These are phyloP conservation scores for Enterocytospora artemiae DNA, from an alignment of 371 early-diverging fungal genomes.

Conservation along the genomic window DNA sequence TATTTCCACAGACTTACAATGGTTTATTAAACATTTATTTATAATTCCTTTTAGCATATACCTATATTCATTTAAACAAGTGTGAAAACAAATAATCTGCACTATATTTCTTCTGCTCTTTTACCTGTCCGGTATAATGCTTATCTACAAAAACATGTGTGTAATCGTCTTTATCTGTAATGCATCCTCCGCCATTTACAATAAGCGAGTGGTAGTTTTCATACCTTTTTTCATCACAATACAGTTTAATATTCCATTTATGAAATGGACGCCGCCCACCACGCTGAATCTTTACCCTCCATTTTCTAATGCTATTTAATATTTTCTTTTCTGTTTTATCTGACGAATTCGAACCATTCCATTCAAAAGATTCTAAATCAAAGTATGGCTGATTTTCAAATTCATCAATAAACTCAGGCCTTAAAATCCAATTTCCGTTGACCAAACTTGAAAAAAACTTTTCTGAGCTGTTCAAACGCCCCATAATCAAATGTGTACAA, in stretches of 20 bases:
- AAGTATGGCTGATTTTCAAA: constrained; percentile 34
- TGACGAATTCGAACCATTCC: constrained; percentile 24
- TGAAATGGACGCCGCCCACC: constrained; percentile 49
- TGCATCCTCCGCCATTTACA: constrained; percentile 44
- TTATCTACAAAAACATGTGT: constrained; percentile 54
- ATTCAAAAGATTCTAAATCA: constrained; percentile 46
- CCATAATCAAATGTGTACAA: constrained; percentile 57
- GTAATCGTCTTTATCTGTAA: constrained; percentile 29
- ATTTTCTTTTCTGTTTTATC: constrained; percentile 35
- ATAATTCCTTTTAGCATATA: no score
- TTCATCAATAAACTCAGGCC: constrained; percentile 47
- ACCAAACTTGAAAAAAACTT: constrained; percentile 54
- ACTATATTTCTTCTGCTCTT: constrained; percentile 20
- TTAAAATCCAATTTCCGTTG: constrained; percentile 52
- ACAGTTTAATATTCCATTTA: constrained; percentile 52
- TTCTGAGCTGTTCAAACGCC: constrained; percentile 45
- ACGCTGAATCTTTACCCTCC: constrained; percentile 34
- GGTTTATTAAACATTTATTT: no score
- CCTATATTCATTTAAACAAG: constrained; percentile 33
- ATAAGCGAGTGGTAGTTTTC: constrained; percentile 32
- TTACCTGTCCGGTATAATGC: constrained; percentile 35
- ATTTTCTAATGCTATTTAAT: constrained; percentile 31
- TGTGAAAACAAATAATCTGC: constrained; percentile 52
- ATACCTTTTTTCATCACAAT: constrained; percentile 26
- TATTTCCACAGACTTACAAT: no score